Evolutionary conservation across 352 stramenopile genomes (phyloP).

Genomic region (Phytophthora tubulina): DNA sequence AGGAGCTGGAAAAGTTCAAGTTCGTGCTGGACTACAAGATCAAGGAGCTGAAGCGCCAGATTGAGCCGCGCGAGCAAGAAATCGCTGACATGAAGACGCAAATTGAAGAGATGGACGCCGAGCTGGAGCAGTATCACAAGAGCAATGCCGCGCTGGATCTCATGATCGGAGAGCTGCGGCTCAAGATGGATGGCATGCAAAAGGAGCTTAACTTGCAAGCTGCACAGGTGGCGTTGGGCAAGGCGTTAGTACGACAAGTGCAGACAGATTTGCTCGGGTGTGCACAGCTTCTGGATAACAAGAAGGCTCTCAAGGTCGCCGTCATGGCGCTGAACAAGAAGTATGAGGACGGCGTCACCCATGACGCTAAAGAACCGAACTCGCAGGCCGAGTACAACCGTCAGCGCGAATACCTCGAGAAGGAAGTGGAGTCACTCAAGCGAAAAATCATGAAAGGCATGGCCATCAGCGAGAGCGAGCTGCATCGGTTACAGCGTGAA

Average conservation of each 20-base stretch:
- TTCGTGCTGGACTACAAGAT: constrained; percentile 98
- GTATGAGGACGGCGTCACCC: constrained; percentile 77
- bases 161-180: constrained; percentile 94
- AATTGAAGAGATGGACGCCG: constrained; percentile 96
- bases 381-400: constrained; percentile 92
- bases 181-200: constrained; percentile 95
- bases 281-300: constrained; percentile 77
- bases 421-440: constrained; percentile 92
- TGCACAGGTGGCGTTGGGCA: constrained; percentile 67
- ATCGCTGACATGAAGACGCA: constrained; percentile 95
- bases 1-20: constrained; percentile 98
- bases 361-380: constrained; percentile 89
- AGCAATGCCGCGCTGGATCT: constrained; percentile 94
- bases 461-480: constrained; percentile 83
- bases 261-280: constrained; percentile 80
- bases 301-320: constrained; percentile 80
- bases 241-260: constrained; percentile 79
- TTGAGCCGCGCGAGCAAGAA: constrained; percentile 95
- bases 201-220: constrained; percentile 83
- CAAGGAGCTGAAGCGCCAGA: constrained; percentile 97
- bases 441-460: constrained; percentile 91
- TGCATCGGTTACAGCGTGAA: constrained; percentile 83
- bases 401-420: constrained; percentile 94
- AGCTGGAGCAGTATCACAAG: constrained; percentile 96
- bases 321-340: constrained; percentile 90